Percentiles rank a stretch among this genome's conserved stretches.
These are phyloP conservation scores for Cercospora berteroae DNA, from an alignment of 2,329 filamentous ascomycete genomes.

Conservation along the genomic window DNA sequence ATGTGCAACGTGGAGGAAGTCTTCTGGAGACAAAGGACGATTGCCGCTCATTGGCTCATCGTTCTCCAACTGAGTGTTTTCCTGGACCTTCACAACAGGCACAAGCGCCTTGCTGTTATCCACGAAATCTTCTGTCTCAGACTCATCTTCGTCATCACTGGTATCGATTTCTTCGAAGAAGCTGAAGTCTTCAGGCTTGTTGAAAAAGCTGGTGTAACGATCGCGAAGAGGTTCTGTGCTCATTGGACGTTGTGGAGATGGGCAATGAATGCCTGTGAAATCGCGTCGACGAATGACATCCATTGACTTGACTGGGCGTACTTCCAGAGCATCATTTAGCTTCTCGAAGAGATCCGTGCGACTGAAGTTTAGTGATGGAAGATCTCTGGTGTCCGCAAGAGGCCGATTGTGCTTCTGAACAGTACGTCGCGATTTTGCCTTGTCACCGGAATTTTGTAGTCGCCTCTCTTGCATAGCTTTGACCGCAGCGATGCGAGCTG, in stretches of 20 bases:
- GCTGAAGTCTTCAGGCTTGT: slow-evolving; percentile 42
- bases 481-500: slow-evolving; percentile 37
- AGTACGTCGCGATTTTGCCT: slow-evolving; percentile 32
- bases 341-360: slow-evolving; percentile 47
- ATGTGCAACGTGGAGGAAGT: slow-evolving; percentile 42
- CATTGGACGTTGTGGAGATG: slow-evolving; percentile 39
- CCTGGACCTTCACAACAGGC: slow-evolving; percentile 29
- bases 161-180: slow-evolving; percentile 26
- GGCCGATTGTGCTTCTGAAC: slow-evolving; percentile 34
- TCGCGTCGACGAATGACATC: slow-evolving; percentile 37
- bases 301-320: slow-evolving; percentile 41
- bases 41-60: slow-evolving; percentile 25
- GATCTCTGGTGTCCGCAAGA: slow-evolving; percentile 40
- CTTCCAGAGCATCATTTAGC: slow-evolving; percentile 45
- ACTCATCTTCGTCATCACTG: slow-evolving; percentile 25
- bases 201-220: slow-evolving; percentile 48
- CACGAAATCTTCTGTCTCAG: slow-evolving; percentile 18
- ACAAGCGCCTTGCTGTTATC: slow-evolving; percentile 24
- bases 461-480: slow-evolving; percentile 39
- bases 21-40: slow-evolving; percentile 42
- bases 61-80: slow-evolving; percentile 27
- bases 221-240: slow-evolving; percentile 43
- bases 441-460: slow-evolving; percentile 35
- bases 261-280: slow-evolving; percentile 35
- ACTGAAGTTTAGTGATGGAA: slow-evolving; percentile 52